Conservation (phyloP, 73 alveolate species). For the Blepharisma japonicum region DNA sequence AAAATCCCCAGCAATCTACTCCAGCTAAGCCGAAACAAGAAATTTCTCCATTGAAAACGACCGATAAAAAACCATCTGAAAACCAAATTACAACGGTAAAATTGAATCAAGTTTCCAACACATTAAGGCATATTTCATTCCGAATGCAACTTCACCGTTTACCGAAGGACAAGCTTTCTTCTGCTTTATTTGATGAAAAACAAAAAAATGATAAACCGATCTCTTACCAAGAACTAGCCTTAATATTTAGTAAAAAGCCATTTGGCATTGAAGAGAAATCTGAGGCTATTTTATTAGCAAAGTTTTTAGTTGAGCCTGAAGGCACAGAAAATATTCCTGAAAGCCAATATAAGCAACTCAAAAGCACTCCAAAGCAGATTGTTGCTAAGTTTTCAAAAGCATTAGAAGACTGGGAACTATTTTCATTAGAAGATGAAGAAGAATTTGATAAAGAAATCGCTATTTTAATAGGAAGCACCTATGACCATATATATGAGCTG, state of each 20-base stretch:
- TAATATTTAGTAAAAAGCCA: background rate
- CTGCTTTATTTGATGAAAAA: background rate
- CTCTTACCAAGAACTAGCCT: background rate
- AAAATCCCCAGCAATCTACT: too few relatives aligned
- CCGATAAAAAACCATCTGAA: background rate
- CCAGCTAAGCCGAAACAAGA: too few relatives aligned
- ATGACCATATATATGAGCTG: background rate
- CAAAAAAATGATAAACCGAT: background rate
- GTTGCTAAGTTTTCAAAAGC: background rate
- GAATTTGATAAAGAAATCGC: conserved; percentile 23
- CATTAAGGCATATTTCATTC: background rate
- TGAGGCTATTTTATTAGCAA: background rate
- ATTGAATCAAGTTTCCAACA: background rate
- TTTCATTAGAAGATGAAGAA: conserved; percentile 33
- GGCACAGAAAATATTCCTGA: too few relatives aligned
- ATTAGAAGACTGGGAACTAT: conserved; percentile 11
- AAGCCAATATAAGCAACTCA: background rate
- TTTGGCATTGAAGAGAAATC: background rate
- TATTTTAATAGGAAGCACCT: background rate
- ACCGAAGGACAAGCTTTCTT: background rate
- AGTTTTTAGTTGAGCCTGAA: background rate
- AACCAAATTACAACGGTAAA: background rate
- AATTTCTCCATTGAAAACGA: background rate
- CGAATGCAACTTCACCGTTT: conserved; percentile 15
- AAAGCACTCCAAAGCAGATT: background rate